phyloP scores from a whole-genome alignment of 106 monocot genomes.

The Platanthera guangdongensis region DNA sequence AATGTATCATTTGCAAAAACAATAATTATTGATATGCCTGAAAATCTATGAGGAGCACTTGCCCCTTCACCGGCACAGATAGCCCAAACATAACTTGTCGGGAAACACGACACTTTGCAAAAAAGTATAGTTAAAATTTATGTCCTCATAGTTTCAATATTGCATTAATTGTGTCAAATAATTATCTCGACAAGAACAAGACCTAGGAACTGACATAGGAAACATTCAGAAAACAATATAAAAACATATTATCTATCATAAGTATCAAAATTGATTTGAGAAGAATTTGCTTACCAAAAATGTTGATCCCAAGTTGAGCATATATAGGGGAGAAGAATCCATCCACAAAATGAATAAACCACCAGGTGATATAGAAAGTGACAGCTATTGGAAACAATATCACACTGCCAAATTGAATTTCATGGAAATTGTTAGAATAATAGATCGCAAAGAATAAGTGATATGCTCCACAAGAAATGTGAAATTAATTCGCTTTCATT shows the following conservation, averaged over 20 bases:
- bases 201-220: not conserved
- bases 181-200: not conserved
- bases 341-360: slow-evolving; percentile 67
- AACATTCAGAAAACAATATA: not conserved
- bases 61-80: not conserved
- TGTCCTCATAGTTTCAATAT: not conserved
- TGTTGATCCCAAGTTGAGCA: slow-evolving; percentile 25
- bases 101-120: not conserved
- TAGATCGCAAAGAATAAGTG: not conserved
- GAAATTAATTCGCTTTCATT: not conserved
- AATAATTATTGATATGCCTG: not conserved
- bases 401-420: slow-evolving; percentile 32
- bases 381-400: slow-evolving; percentile 57
- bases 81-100: not conserved
- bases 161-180: not conserved
- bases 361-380: slow-evolving; percentile 71
- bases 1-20: not conserved
- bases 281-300: slow-evolving; percentile 47
- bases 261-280: slow-evolving; percentile 11
- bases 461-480: not conserved
- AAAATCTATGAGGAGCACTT: not conserved
- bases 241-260: not conserved
- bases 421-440: not conserved
- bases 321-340: slow-evolving; percentile 31
- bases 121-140: not conserved